phyloP scores from a whole-genome alignment of 805 yeast genomes.

The Metschnikowia baotianmanensis region DNA sequence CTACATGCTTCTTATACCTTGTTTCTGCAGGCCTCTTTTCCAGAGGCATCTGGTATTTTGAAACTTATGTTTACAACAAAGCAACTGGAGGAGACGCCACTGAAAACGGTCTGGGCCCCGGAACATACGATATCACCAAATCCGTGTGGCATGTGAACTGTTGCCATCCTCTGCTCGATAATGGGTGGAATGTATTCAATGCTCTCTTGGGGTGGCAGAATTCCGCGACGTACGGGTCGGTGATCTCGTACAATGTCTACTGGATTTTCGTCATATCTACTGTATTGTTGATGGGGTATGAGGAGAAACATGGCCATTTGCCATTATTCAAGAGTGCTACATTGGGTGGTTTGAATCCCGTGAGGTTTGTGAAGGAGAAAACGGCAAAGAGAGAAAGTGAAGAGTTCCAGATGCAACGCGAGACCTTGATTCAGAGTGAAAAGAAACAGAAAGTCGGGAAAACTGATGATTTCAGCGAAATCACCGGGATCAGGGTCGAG shows the following conservation, averaged over 20 bases:
- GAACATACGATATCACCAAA: constrained; percentile 78
- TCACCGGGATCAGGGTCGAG: neutral
- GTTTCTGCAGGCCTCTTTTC: constrained; percentile 56
- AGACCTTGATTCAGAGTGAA: constrained; percentile 45
- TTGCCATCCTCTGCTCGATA: constrained; percentile 75
- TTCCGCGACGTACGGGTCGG: constrained; percentile 91
- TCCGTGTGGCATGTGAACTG: constrained; percentile 97
- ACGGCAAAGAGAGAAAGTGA: constrained; percentile 64
- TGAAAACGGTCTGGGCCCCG: constrained; percentile 91
- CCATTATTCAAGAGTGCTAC: constrained; percentile 52
- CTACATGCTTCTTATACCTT: constrained; percentile 78
- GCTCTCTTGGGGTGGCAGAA: constrained; percentile 97
- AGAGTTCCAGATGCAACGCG: constrained; percentile 50
- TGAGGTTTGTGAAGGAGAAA: constrained; percentile 68
- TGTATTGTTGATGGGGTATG: constrained; percentile 64
- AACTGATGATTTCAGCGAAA: neutral
- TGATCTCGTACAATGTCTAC: constrained; percentile 81
- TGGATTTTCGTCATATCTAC: constrained; percentile 69
- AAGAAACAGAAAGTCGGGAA: constrained; percentile 17
- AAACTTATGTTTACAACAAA: constrained; percentile 59
- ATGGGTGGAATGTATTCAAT: constrained; percentile 97
- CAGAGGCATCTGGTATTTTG: constrained; percentile 89
- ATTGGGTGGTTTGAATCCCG: constrained; percentile 60
- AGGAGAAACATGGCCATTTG: constrained; percentile 81
- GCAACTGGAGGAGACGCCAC: constrained; percentile 93